phyloP scores from a whole-genome alignment of 2,329 filamentous ascomycete species.

The Helminthosporium solani region DNA sequence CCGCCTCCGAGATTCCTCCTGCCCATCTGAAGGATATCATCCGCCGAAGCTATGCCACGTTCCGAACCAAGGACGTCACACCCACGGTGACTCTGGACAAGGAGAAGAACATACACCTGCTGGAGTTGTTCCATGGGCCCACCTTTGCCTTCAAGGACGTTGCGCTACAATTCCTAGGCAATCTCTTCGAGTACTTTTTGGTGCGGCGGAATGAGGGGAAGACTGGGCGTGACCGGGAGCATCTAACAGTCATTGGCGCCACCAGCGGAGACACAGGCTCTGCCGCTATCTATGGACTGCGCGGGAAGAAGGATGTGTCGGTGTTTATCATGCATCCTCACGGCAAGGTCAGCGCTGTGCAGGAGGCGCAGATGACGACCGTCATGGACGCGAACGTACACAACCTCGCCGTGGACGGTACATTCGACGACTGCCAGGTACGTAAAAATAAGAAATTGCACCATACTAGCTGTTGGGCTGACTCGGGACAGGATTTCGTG shows the following conservation, averaged over 20 bases:
- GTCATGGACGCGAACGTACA: constrained; percentile 88
- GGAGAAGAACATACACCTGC: constrained; percentile 71
- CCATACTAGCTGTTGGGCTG: constrained; percentile 10
- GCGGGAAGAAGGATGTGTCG: constrained; percentile 94
- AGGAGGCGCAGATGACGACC: constrained; percentile 97
- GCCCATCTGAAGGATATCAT: constrained; percentile 82
- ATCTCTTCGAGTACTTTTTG: constrained; percentile 89
- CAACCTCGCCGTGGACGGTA: constrained; percentile 84
- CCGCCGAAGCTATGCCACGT: constrained; percentile 81
- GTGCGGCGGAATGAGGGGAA: constrained; percentile 71
- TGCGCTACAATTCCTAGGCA: constrained; percentile 91
- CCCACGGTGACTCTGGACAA: constrained; percentile 76
- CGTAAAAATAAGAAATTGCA: constrained; percentile 4
- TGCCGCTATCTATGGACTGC: constrained; percentile 90
- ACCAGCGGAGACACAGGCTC: constrained; percentile 69
- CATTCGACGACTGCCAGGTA: constrained; percentile 94
- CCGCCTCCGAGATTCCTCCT: constrained; percentile 74
- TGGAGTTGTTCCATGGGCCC: constrained; percentile 95
- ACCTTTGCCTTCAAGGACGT: constrained; percentile 94
- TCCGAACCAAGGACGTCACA: constrained; percentile 75
- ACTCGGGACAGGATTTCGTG: constrained; percentile 71
- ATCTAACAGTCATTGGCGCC: constrained; percentile 45
- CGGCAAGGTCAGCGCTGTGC: constrained; percentile 85
- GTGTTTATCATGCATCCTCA: constrained; percentile 94
- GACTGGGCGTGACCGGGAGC: constrained; percentile 61